Evolutionary conservation across 1,284 basidiomycete species (phyloP).

Genomic region (Paramarasmius palmivorus): DNA sequence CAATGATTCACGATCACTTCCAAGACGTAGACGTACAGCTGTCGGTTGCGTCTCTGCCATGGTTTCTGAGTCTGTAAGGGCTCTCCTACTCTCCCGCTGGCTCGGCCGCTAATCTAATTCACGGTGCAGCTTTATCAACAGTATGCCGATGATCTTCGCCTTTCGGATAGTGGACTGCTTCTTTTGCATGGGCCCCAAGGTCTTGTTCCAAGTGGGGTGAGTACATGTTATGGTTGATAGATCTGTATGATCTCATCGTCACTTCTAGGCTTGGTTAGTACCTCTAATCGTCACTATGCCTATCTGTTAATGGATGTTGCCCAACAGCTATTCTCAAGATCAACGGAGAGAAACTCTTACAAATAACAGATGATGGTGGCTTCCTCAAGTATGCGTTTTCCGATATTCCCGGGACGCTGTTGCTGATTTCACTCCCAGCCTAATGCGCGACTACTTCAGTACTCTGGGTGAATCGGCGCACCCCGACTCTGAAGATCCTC

Average conservation of each 20-base stretch:
- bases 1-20: slow-evolving; percentile 95
- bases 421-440: slow-evolving; percentile 40
- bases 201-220: slow-evolving; percentile 95
- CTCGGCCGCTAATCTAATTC: not conserved
- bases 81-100: slow-evolving; percentile 15
- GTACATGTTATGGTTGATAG: slow-evolving; percentile 27
- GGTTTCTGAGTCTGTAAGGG: slow-evolving; percentile 95
- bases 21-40: slow-evolving; percentile 91
- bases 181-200: slow-evolving; percentile 98
- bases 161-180: slow-evolving; percentile 99
- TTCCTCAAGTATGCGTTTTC: slow-evolving; percentile 79
- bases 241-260: not conserved
- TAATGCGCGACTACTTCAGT: slow-evolving; percentile 94
- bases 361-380: slow-evolving; percentile 95
- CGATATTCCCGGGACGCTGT: not conserved
- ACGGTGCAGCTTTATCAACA: slow-evolving; percentile 84
- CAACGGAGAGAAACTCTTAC: slow-evolving; percentile 93
- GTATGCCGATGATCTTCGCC: slow-evolving; percentile 99
- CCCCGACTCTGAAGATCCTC: slow-evolving; percentile 85
- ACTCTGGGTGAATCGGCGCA: slow-evolving; percentile 95
- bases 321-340: slow-evolving; percentile 91
- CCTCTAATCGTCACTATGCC: not conserved
- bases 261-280: slow-evolving; percentile 43
- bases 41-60: slow-evolving; percentile 95
- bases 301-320: slow-evolving; percentile 16